Base-by-base conservation (phyloP, 1,139 yeast species). In the Geotrichum bryndzae region DNA sequence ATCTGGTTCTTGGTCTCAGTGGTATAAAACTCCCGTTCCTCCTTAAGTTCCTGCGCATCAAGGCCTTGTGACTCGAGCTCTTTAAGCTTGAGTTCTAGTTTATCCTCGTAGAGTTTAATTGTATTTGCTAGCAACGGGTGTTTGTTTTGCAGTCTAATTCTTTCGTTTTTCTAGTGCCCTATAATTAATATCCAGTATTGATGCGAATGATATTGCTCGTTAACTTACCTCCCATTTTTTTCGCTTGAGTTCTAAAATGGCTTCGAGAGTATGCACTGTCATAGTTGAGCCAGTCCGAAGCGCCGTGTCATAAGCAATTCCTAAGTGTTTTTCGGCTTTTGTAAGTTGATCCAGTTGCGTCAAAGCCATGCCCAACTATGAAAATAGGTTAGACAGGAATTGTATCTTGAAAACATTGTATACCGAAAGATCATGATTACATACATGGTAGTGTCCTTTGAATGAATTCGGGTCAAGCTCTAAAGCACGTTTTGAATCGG, bases 401-500 rank as follows among this genome's bases (percentile, higher is more conserved):
- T 54, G 51, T 11, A 10, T 51, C 25, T 48, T 1, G 23, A 33
- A 15, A 10, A 3, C 10, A 13, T 23, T 48, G 38, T 15, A 29
- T 48, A 41, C n/a, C 23, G 38, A 38, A 4, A 23, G 55, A 29
- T 18, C 15, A 6, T 13, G 35, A 4, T 38, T 29, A 53, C 69
- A 31, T 61, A 67, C 69, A 61, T 63, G 77, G 67, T 63, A 74
- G 66, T 66, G 67, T 58, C 68, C 74, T 66, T 69, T 73, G 69
- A 71, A 61, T n/a, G 68, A 65, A 8, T 59, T 64, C 6, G 66
- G 62, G 52, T 74, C 74, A n/a, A 73, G 60, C 27, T 70, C 72
- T 31, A 77, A 57, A 2, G 80, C 77, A 33, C 64, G 63, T n/a
- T 68, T 66, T 58, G 77, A 72, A 63, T 78, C 80, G 1, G 65